phyloP scores from a whole-genome alignment of 139 green algal species.

The Chlamydomonas urium region DNA sequence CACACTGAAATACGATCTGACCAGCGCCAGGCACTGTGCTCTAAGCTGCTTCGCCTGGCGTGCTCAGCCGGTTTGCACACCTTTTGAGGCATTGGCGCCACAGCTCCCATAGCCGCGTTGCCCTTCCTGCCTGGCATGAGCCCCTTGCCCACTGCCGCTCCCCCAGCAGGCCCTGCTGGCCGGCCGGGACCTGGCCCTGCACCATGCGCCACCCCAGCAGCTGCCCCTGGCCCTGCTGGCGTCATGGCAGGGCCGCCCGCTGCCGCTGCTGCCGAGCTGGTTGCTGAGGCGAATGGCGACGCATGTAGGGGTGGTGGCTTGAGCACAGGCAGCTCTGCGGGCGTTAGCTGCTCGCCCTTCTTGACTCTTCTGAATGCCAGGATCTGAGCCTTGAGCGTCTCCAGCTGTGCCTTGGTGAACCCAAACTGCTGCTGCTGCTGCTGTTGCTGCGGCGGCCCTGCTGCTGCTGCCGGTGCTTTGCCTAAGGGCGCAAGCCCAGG shows the following conservation, averaged over 20 bases:
- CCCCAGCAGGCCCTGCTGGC: no score
- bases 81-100: no score
- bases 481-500: background rate
- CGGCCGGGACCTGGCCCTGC: no score
- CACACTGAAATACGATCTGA: background rate
- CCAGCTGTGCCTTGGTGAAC: conserved; percentile 16
- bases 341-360: background rate
- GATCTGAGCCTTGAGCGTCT: conserved; percentile 7
- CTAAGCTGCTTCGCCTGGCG: no score
- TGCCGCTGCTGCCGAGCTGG: no score
- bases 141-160: no score
- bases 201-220: background rate
- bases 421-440: background rate
- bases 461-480: background rate
- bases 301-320: background rate
- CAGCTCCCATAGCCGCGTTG: no score
- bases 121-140: no score
- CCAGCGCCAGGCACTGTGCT: no score
- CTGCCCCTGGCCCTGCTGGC: background rate
- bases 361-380: background rate
- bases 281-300: no score
- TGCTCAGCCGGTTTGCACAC: no score
- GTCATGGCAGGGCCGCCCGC: background rate
- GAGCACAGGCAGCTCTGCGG: background rate
- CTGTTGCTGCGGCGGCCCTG: background rate